Base-by-base conservation (phyloP, 1,284 basidiomycete genomes). In the Salmacisia buchloeana region DNA sequence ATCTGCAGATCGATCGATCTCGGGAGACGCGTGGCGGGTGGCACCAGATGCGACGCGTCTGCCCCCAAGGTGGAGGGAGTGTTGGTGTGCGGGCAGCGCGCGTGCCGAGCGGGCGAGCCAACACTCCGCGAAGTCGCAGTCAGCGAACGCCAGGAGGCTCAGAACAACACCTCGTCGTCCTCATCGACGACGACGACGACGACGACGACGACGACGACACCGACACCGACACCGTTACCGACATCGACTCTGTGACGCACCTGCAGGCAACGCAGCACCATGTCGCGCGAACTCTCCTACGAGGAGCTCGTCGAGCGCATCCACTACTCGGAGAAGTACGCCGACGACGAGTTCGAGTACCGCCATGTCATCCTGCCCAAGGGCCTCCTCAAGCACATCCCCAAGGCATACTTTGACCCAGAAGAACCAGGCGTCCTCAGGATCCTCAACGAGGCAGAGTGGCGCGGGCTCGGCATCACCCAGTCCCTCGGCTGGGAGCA, bases 401-500 rank as follows among this genome's bases (percentile, higher is more conserved):
- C 78, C 4, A 70, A 78, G 58, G 60, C 58, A 52, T 84, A 82
- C 70, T 89, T 86, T 73, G 83, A 85, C 39, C 80, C 81, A 1
- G 88, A 93, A 71, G 86, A 90, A 68, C 84, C 86, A 33, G 90
- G 90, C 5, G 87, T 89, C 4, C 84, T 97, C 63, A 86, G 93
- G 7, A 86, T 97, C 61, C 82, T 97, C 61, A 82, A 85, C 3
- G 94, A 97, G 79, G 81, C 85, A 45, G 94, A 97, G 81, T 97
- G 94, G 94, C 85, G 94, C 77, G 90, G 90, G 0, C 93, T 97
- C 65, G 94, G 94, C 12, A 96, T 96, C 75, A 92, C 90, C 34
- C 94, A 97, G 81, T 93, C 91, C 81, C 83, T 94, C 58, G 94
- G 94, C 10, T 97, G 94, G 94, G 90, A 93, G 79, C 93, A 97